These are phyloP conservation scores for Ormosia emarginata DNA, from an alignment of 306 rosid genomes.

Conservation along the genomic window DNA sequence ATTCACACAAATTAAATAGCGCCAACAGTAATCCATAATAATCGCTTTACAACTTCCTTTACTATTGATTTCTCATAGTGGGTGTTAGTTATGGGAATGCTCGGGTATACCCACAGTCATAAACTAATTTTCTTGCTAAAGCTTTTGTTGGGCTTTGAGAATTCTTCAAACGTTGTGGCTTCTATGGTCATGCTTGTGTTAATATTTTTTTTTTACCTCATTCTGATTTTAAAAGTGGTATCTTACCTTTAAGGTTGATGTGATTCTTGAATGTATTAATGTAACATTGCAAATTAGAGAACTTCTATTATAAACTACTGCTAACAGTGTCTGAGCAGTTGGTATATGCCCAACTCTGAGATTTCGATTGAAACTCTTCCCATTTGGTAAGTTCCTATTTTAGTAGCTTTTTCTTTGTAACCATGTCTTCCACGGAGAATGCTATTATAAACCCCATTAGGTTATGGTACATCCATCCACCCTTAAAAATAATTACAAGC, in stretches of 20 bases:
- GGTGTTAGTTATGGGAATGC: slow-evolving; percentile 51
- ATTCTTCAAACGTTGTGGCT: slow-evolving; percentile 62
- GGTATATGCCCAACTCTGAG: slow-evolving; percentile 46
- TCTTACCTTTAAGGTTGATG: not conserved
- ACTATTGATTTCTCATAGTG: slow-evolving; percentile 61
- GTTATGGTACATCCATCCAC: no score
- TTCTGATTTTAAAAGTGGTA: not conserved
- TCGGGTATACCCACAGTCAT: slow-evolving; percentile 39
- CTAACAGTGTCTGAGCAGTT: slow-evolving; percentile 39
- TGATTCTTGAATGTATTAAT: slow-evolving; percentile 8
- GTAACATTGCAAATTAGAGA: slow-evolving; percentile 57
- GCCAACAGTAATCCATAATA: no score
- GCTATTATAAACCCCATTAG: no score
- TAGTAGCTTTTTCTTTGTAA: not conserved
- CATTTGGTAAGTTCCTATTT: slow-evolving; percentile 42
- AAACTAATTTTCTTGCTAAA: slow-evolving; percentile 62
- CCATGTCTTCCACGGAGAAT: not conserved
- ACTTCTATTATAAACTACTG: slow-evolving; percentile 55
- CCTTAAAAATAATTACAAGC: no score
- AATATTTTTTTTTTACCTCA: not conserved
- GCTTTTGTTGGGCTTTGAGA: slow-evolving; percentile 71
- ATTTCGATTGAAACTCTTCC: slow-evolving; percentile 65
- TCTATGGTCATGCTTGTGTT: slow-evolving; percentile 70
- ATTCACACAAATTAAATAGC: no score
- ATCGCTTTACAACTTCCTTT: slow-evolving; percentile 37